Percentiles rank a stretch among this genome's conserved stretches.
Evolutionary conservation across 1,139 yeast genomes (phyloP).

Genomic region (Geotrichum bryndzae): DNA sequence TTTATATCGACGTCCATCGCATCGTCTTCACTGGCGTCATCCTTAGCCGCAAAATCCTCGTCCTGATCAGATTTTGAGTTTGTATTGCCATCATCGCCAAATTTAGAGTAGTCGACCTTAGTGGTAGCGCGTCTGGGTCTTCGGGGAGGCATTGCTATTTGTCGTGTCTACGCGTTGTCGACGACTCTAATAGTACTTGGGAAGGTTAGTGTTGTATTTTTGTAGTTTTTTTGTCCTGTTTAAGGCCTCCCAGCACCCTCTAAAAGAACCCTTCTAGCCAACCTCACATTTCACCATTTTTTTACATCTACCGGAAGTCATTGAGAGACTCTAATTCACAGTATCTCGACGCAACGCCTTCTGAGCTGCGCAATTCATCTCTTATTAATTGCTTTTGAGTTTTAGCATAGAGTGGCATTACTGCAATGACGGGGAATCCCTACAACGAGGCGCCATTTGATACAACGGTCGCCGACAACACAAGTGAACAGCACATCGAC

Average conservation of each 20-base stretch:
- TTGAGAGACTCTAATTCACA: background rate
- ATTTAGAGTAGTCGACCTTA: conserved; percentile 24
- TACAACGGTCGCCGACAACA: background rate
- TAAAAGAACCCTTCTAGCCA: background rate
- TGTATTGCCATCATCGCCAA: conserved; percentile 19
- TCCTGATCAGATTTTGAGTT: conserved; percentile 5
- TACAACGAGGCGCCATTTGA: background rate
- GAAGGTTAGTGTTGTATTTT: background rate
- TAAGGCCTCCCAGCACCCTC: background rate
- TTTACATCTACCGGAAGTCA: background rate
- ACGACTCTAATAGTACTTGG: background rate
- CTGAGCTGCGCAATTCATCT: background rate
- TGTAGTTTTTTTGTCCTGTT: background rate
- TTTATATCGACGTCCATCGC: conserved; percentile 18
- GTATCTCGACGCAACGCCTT: background rate
- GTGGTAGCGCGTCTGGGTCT: conserved; percentile 22
- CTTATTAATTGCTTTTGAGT: background rate
- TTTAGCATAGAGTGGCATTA: background rate
- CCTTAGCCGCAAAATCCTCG: conserved; percentile 23
- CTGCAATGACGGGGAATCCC: background rate
- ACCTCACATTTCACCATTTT: background rate
- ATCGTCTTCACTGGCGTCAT: conserved; percentile 17
- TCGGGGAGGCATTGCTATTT: conserved; percentile 5
- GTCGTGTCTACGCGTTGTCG: background rate
- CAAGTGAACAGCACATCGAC: background rate